Conservation (phyloP, 2,329 filamentous ascomycete species). For the Cladosporium sp. region DNA sequence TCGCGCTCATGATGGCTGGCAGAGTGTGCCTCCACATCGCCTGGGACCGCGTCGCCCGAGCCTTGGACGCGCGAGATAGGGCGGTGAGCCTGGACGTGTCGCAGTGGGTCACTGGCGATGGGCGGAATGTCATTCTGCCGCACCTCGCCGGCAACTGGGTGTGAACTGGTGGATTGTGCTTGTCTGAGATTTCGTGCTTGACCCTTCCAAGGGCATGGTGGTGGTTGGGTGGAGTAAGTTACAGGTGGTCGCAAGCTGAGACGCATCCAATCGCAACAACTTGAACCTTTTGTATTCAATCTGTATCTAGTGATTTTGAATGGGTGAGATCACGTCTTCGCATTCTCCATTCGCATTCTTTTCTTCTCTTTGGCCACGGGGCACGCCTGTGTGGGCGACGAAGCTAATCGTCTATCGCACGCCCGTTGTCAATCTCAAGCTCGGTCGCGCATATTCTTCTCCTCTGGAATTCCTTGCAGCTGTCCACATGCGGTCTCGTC, state of each 20-base stretch:
- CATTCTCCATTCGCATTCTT: neutral
- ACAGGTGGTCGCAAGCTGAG: neutral
- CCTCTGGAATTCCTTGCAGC: neutral
- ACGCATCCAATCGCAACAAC: neutral
- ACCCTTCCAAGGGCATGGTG: neutral
- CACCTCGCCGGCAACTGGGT: constrained; percentile 1
- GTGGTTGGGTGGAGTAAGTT: neutral
- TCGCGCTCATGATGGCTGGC: neutral
- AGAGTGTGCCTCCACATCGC: neutral
- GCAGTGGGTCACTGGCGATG: neutral
- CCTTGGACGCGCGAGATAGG: neutral
- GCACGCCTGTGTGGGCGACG: neutral
- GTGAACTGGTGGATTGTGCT: neutral
- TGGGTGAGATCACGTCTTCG: neutral
- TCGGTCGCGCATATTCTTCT: neutral
- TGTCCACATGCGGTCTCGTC: neutral
- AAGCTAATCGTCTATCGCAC: neutral
- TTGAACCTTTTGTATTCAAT: neutral
- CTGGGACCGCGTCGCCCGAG: neutral
- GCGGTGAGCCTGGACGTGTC: neutral
- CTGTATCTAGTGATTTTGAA: neutral
- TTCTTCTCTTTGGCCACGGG: neutral
- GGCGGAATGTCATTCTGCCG: neutral
- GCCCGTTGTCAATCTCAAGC: neutral
- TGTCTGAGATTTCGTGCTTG: neutral